These are phyloP conservation scores for Gymnopilus dilepis DNA, from an alignment of 768 basidiomycete genomes.

Conservation along the genomic window DNA sequence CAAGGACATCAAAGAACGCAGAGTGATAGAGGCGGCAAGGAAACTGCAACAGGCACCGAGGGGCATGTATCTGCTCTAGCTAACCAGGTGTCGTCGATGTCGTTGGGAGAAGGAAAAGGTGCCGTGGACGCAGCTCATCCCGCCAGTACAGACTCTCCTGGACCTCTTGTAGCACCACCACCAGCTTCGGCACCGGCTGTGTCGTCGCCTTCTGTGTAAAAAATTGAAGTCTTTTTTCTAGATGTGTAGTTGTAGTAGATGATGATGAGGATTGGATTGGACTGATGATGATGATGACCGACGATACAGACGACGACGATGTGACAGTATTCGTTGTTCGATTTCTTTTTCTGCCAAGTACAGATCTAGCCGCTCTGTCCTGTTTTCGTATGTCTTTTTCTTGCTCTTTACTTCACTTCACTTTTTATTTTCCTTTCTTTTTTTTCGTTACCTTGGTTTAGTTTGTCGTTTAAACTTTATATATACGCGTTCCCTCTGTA, in stretches of 20 bases:
- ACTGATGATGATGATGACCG: slow-evolving; percentile 4
- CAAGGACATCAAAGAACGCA: slow-evolving; percentile 23
- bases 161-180: slow-evolving; percentile 17
- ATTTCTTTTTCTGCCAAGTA: slow-evolving; percentile 2
- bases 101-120: slow-evolving; percentile 24
- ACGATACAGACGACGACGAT: background rate
- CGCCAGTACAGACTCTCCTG: slow-evolving; percentile 3
- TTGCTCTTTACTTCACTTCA: slow-evolving; percentile 13
- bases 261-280: too few species aligned
- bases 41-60: slow-evolving; percentile 9
- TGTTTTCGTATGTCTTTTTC: slow-evolving; percentile 11
- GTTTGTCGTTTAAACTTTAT: slow-evolving; percentile 22
- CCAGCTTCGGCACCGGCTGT: too few species aligned
- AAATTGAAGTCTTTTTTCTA: slow-evolving; percentile 11
- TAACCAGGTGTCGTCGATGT: slow-evolving; percentile 30
- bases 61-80: slow-evolving; percentile 17
- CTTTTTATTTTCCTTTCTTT: slow-evolving; percentile 15
- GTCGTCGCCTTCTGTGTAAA: slow-evolving; percentile 18
- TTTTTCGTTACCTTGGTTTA: slow-evolving; percentile 9
- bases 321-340: background rate
- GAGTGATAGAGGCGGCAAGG: slow-evolving; percentile 21
- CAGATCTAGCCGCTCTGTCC: slow-evolving; percentile 15
- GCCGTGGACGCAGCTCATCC: slow-evolving; percentile 12
- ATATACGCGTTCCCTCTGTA: slow-evolving; percentile 26
- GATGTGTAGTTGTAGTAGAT: slow-evolving; percentile 15